Percentiles rank a stretch among this genome's conserved stretches.
Evolutionary conservation across 2,329 filamentous ascomycete genomes (phyloP).

Genomic region (Dactylellina sp.): DNA sequence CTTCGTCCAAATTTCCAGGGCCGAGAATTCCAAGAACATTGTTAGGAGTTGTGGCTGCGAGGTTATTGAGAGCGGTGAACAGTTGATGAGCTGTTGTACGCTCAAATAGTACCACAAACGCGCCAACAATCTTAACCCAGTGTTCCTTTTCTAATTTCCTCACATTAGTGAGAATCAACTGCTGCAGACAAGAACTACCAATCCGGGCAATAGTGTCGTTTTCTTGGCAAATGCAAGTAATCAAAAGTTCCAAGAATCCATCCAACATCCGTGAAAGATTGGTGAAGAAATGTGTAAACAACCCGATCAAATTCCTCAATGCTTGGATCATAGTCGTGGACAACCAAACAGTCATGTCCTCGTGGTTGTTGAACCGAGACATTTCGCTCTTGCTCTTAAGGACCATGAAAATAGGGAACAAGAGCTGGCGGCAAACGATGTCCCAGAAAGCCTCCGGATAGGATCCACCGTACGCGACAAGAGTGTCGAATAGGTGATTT

Average conservation of each 20-base stretch:
- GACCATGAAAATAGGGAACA: constrained; percentile 99
- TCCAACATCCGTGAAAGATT: constrained; percentile 97
- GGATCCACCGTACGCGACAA: constrained; percentile 88
- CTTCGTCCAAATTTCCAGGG: constrained; percentile 28
- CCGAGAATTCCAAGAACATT: constrained; percentile 62
- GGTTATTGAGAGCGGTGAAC: constrained; percentile 76
- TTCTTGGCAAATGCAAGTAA: constrained; percentile 97
- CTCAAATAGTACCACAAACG: constrained; percentile 95
- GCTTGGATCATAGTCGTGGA: constrained; percentile 99
- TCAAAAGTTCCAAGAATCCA: constrained; percentile 92
- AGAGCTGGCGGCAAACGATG: constrained; percentile 93
- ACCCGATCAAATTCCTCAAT: constrained; percentile 94
- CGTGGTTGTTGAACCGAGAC: constrained; percentile 92
- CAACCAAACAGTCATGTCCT: constrained; percentile 97
- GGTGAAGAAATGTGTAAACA: constrained; percentile 99
- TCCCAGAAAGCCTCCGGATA: constrained; percentile 98
- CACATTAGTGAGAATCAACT: constrained; percentile 95
- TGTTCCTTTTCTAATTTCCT: constrained; percentile 87
- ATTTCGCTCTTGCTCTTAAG: constrained; percentile 95
- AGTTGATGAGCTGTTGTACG: constrained; percentile 94
- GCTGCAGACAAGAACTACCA: constrained; percentile 96
- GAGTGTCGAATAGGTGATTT: constrained; percentile 94
- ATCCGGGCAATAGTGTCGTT: constrained; percentile 98
- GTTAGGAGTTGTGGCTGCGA: constrained; percentile 66
- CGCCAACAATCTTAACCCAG: constrained; percentile 93